Evolutionary conservation across 352 stramenopile species (phyloP), one percentile per base, ranked within the genome.

Genomic region (Vaucheria bursata): DNA sequence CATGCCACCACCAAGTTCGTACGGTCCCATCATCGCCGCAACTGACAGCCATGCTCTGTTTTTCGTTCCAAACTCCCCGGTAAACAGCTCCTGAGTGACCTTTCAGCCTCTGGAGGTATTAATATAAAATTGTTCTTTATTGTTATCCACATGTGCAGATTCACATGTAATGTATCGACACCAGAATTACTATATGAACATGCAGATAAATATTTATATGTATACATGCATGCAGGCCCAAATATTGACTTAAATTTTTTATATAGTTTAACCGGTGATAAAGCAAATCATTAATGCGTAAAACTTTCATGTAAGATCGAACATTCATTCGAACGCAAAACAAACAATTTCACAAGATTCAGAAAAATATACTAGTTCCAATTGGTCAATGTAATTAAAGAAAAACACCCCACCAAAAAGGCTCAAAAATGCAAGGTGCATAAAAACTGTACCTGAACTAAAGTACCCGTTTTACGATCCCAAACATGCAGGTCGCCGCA

Each of bases 1-100:
- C n/a, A n/a, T n/a, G n/a, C n/a, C n/a, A 82, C 77, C 77, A 81
- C 77, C 77, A 82, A 18, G 77, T 82, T n/a, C 77, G 45, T 29
- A 82, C 71, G n/a, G 73, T 79, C 0, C 52, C 71, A 68, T 82
- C 77, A 37, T 82, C 69, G 1, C 70, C 75, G 53, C 77, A 82
- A 31, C 50, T 82, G 29, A 72, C 77, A 29, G 74, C 0, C 35
- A 82, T 31, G 0, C 77, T 75, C 71, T 82, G 77, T 34, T 70
- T 64, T 6, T 73, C 69, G 39, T 53, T 82, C 77, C 77, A 82
- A 7, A 52, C 50, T 1, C 77, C 77, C 6, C 77, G 34, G 52
- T 82, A 82, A 12, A 78, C 77, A n/a, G 77, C 70, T 5, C 77
- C 77, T 0, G 35, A 71, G 37, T 82, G 77, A 37, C 71, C 77